Percentiles rank a stretch among this genome's conserved stretches.
phyloP scores from a whole-genome alignment of 345 rosid genomes.

The Cardamine occulta region DNA sequence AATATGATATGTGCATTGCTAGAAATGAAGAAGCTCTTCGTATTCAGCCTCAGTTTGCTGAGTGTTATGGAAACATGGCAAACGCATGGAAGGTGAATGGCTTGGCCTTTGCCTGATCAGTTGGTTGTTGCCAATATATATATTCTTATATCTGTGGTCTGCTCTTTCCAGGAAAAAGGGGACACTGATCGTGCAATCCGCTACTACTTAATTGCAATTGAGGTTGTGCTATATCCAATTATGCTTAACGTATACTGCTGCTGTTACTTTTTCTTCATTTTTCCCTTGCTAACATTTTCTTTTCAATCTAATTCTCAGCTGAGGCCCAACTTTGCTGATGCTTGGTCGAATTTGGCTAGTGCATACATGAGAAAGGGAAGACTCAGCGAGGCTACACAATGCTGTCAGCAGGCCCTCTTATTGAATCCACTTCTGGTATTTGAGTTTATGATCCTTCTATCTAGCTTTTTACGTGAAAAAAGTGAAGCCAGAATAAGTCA shows the following conservation, averaged over 20 bases:
- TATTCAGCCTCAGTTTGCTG: conserved; percentile 90
- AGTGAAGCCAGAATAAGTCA: not conserved
- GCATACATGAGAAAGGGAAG: conserved; percentile 98
- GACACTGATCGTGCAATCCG: conserved; percentile 89
- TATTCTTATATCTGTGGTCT: conserved; percentile 22
- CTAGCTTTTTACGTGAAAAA: conserved; percentile 3
- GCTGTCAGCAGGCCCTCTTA: conserved; percentile 93
- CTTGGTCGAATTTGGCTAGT: conserved; percentile 98
- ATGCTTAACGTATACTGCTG: conserved; percentile 24
- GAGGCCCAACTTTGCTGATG: conserved; percentile 95
- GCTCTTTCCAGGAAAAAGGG: conserved; percentile 77
- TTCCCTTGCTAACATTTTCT: conserved; percentile 4
- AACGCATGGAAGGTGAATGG: conserved; percentile 90
- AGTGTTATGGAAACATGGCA: conserved; percentile 99
- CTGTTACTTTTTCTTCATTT: conserved; percentile 7
- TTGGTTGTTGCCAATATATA: not conserved
- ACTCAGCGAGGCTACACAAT: conserved; percentile 90
- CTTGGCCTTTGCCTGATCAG: conserved; percentile 28
- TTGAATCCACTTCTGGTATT: conserved; percentile 89
- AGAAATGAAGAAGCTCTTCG: conserved; percentile 97
- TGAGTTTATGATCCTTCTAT: conserved; percentile 2
- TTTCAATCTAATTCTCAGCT: conserved; percentile 56
- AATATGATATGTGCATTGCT: conserved; percentile 93
- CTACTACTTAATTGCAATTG: conserved; percentile 90
- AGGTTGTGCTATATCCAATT: conserved; percentile 58